Evolutionary conservation across 208 protist genomes (phyloP).

Genomic region (Herpetomonas tarakana): DNA sequence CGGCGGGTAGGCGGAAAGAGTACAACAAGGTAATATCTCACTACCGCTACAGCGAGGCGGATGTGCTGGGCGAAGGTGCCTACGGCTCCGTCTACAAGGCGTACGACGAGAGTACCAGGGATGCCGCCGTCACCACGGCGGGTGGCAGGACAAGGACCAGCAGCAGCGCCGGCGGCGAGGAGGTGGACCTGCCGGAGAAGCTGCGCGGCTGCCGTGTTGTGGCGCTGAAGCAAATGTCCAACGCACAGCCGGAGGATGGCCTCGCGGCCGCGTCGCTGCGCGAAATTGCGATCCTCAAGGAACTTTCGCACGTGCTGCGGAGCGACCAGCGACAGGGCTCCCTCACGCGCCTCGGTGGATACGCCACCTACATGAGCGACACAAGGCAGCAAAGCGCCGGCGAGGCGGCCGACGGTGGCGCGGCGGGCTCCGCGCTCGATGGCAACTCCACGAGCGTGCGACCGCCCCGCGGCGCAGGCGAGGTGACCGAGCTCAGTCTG

Average conservation of each 20-base stretch:
- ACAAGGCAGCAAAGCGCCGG: slow-evolving; percentile 7
- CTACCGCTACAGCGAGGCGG: slow-evolving; percentile 61
- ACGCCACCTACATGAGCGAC: slow-evolving; percentile 8
- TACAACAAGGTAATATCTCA: slow-evolving; percentile 16
- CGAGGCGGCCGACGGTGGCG: slow-evolving; percentile 6
- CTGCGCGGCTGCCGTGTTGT: slow-evolving; percentile 32
- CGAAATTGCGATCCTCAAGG: slow-evolving; percentile 90
- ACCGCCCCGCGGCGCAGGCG: too few species aligned
- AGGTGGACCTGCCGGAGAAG: slow-evolving; percentile 36
- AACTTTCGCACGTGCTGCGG: slow-evolving; percentile 51
- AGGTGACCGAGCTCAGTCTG: background rate
- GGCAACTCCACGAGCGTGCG: background rate
- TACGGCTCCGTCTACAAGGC: slow-evolving; percentile 96
- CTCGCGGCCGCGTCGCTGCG: slow-evolving; percentile 81
- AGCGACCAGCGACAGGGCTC: slow-evolving; percentile 10
- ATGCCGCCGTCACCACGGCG: background rate
- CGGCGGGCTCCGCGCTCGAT: background rate
- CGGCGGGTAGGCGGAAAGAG: background rate
- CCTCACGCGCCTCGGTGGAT: slow-evolving; percentile 7
- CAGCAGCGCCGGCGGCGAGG: background rate
- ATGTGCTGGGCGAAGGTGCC: slow-evolving; percentile 95
- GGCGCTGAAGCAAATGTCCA: slow-evolving; percentile 79
- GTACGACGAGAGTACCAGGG: slow-evolving; percentile 12
- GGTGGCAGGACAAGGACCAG: background rate
- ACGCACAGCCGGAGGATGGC: slow-evolving; percentile 75